A percentile compares a stretch with the other conserved stretches of the same genome.
Conservation (phyloP, 768 basidiomycete genomes). For the Cantharellus anzutake region DNA sequence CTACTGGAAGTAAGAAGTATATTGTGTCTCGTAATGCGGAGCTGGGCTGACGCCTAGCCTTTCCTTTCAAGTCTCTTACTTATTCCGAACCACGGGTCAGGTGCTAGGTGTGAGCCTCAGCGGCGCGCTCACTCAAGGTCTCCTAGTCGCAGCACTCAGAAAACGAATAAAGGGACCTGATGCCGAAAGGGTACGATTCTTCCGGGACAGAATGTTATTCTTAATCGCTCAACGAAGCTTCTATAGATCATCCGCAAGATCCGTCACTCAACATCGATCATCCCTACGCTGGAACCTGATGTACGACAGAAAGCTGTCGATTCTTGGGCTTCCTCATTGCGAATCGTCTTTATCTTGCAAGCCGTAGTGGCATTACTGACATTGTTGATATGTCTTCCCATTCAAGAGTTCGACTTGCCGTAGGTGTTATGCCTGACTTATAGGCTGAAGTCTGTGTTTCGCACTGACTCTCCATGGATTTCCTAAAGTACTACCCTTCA, state of each 20-base stretch:
- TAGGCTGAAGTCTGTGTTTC: too few species aligned
- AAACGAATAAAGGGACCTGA: constrained; percentile 58
- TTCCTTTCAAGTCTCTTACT: constrained; percentile 71
- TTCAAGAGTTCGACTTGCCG: constrained; percentile 21
- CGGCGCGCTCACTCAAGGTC: constrained; percentile 65
- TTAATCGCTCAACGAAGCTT: too few species aligned
- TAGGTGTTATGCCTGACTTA: too few species aligned
- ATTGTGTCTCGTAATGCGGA: too few species aligned
- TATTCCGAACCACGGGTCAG: constrained; percentile 88
- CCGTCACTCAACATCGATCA: constrained; percentile 36
- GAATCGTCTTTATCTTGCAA: constrained; percentile 69
- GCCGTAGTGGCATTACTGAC: constrained; percentile 43
- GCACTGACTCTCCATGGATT: too few species aligned
- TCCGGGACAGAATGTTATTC: not conserved
- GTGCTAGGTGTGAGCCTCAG: constrained; percentile 85
- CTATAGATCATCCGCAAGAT: constrained; percentile 2
- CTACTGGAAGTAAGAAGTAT: constrained; percentile 67
- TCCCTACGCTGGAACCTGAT: constrained; percentile 39
- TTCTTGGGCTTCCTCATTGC: constrained; percentile 64
- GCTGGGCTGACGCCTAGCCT: not conserved
- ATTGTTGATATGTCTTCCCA: constrained; percentile 51
- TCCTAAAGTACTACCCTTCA: too few species aligned
- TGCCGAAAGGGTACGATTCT: constrained; percentile 40
- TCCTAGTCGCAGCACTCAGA: constrained; percentile 51
- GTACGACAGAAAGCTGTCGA: constrained; percentile 43